Conservation (phyloP, 345 rosid species). For the Hibiscus tridactylites region DNA sequence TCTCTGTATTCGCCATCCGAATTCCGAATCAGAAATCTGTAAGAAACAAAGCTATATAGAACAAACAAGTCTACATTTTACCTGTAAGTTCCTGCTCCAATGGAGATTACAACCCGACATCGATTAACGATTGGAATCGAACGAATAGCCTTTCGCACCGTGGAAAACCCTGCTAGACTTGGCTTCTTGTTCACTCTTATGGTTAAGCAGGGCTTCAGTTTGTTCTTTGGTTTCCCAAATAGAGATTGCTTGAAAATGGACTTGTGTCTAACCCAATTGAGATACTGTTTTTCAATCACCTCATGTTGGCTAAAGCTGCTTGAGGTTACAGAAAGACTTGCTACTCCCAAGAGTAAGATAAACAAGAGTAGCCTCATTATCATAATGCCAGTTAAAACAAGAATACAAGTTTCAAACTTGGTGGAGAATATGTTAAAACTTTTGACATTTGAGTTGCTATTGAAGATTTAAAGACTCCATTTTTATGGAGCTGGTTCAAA, state of each 20-base stretch:
- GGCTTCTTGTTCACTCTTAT: conserved; percentile 55
- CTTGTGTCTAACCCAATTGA: conserved; percentile 27
- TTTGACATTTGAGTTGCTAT: neutral
- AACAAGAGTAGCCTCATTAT: conserved; percentile 22
- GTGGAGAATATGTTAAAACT: too few species aligned
- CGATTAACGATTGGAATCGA: conserved; percentile 71
- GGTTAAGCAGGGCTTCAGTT: conserved; percentile 62
- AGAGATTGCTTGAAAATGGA: conserved; percentile 60
- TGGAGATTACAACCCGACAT: conserved; percentile 74
- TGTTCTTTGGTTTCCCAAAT: conserved; percentile 48
- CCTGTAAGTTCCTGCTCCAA: conserved; percentile 89
- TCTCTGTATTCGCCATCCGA: conserved; percentile 36
- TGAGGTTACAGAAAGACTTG: conserved; percentile 6
- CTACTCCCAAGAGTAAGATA: conserved; percentile 17
- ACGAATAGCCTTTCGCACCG: conserved; percentile 78
- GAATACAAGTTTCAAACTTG: too few species aligned
- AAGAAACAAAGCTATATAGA: too few species aligned
- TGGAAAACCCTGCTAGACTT: conserved; percentile 58
- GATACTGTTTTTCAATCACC: conserved; percentile 21
- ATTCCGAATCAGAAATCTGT: neutral
- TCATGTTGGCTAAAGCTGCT: conserved; percentile 9
- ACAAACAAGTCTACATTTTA: conserved; percentile 6
- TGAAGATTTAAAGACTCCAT: neutral
- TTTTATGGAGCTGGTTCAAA: neutral
- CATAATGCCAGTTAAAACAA: neutral